These are phyloP conservation scores for Aspergillus pseudonomiae DNA, from an alignment of 2,329 filamentous ascomycete species.

Conservation along the genomic window DNA sequence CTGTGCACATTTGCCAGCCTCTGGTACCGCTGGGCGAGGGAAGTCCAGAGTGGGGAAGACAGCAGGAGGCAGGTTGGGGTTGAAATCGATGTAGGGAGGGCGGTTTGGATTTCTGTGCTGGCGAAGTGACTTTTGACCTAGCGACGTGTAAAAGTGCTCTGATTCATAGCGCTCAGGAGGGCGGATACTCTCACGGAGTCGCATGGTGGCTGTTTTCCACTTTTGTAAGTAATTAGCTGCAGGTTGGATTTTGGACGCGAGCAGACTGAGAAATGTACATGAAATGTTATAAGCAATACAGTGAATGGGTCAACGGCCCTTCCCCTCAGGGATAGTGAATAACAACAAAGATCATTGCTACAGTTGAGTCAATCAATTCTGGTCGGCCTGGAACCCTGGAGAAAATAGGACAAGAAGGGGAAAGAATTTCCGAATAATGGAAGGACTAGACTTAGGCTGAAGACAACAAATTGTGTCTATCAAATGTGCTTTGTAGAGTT, in stretches of 20 bases:
- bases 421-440: neutral
- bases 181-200: slow-evolving; percentile 35
- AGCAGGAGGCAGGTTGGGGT: slow-evolving; percentile 45
- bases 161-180: slow-evolving; percentile 27
- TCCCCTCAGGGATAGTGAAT: neutral
- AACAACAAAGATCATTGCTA: neutral
- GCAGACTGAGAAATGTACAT: neutral
- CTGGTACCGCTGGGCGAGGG: slow-evolving; percentile 9
- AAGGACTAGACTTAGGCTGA: neutral
- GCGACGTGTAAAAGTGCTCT: slow-evolving; percentile 27
- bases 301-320: neutral
- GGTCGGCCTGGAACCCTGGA: neutral
- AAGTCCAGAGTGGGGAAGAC: slow-evolving; percentile 45
- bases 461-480: neutral
- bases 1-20: neutral
- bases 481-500: neutral
- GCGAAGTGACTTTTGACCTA: slow-evolving; percentile 18
- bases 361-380: neutral
- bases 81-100: slow-evolving; percentile 33
- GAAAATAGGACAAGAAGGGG: neutral
- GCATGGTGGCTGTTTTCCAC: slow-evolving; percentile 29
- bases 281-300: neutral
- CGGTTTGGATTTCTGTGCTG: slow-evolving; percentile 12
- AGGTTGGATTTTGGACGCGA: neutral
- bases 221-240: neutral